Evolutionary conservation across 768 basidiomycete species (phyloP).

Genomic region (Mycena floridula): DNA sequence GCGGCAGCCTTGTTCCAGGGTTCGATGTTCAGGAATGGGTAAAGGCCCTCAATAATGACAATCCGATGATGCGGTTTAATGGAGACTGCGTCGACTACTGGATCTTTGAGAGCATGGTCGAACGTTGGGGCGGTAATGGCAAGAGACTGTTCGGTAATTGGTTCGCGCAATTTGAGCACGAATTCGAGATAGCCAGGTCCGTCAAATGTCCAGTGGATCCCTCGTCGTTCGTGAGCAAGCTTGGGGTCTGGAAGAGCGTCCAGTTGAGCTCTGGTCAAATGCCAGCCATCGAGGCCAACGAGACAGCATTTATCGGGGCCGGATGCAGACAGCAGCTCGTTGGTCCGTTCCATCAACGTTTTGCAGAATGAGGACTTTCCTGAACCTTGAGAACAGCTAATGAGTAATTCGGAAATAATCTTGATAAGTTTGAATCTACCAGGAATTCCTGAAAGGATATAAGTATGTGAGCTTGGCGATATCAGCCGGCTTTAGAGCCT

Average conservation of each 20-base stretch:
- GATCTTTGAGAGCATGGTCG: constrained; percentile 85
- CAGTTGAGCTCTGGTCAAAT: constrained; percentile 73
- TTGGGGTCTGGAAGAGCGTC: constrained; percentile 71
- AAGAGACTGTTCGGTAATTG: constrained; percentile 14
- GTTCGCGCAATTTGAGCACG: constrained; percentile 45
- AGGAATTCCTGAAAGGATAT: too few species aligned
- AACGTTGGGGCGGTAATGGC: constrained; percentile 74
- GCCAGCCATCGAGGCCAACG: constrained; percentile 90
- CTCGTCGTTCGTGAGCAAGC: constrained; percentile 73
- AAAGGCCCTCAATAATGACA: constrained; percentile 87
- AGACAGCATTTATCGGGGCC: too few species aligned
- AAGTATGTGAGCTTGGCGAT: too few species aligned
- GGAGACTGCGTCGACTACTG: constrained; percentile 49
- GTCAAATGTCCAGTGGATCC: constrained; percentile 91
- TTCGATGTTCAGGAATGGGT: constrained; percentile 65
- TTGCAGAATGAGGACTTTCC: constrained; percentile 79
- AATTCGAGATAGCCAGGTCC: constrained; percentile 65
- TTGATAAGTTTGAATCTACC: too few species aligned
- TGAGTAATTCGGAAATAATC: too few species aligned
- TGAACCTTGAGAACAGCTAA: too few species aligned
- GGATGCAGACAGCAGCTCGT: constrained; percentile 42
- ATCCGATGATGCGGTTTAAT: constrained; percentile 66
- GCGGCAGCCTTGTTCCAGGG: constrained; percentile 67
- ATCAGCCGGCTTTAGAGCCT: too few species aligned
- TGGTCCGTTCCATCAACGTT: constrained; percentile 48